Evolutionary conservation across 2,329 filamentous ascomycete genomes (phyloP).

Genomic region (Colletotrichum tropicale): DNA sequence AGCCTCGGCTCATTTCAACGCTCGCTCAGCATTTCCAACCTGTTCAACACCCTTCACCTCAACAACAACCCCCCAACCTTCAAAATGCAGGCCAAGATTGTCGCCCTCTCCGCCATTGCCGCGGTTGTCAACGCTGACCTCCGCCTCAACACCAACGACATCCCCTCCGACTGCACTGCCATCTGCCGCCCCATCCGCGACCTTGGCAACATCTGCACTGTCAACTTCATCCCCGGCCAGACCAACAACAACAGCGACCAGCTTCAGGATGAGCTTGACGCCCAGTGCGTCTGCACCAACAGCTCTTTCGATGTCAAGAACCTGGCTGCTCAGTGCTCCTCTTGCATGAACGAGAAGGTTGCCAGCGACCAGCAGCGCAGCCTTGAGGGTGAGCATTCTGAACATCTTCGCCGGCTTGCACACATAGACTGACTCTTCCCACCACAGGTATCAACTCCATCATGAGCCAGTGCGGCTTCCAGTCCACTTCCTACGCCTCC

Average conservation of each 20-base stretch:
- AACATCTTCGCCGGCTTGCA: not conserved
- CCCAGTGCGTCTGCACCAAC: constrained; percentile 21
- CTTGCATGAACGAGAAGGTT: constrained; percentile 39
- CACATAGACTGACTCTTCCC: not conserved
- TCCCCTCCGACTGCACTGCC: constrained; percentile 35
- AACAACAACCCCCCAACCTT: not conserved
- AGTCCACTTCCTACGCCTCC: constrained; percentile 30
- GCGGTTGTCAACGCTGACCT: constrained; percentile 36
- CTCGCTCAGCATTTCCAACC: constrained; percentile 5
- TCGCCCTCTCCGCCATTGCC: constrained; percentile 30
- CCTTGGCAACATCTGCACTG: constrained; percentile 39
- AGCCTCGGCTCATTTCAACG: constrained; percentile 10
- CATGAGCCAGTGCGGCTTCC: constrained; percentile 37
- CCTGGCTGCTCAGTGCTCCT: constrained; percentile 30
- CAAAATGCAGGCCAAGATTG: constrained; percentile 31
- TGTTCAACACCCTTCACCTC: not conserved
- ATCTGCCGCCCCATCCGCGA: constrained; percentile 41
- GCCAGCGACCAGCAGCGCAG: constrained; percentile 19
- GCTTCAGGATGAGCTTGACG: constrained; percentile 13
- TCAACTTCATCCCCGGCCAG: constrained; percentile 26
- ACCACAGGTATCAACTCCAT: constrained; percentile 37
- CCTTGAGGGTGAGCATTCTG: constrained; percentile 7
- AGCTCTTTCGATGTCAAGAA: constrained; percentile 19
- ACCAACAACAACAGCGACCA: constrained; percentile 21
- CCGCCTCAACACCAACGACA: constrained; percentile 35